Evolutionary conservation across 2,329 filamentous ascomycete genomes (phyloP), one percentile per base, ranked within the genome.

Genomic region (Colletotrichum cuscutae): DNA sequence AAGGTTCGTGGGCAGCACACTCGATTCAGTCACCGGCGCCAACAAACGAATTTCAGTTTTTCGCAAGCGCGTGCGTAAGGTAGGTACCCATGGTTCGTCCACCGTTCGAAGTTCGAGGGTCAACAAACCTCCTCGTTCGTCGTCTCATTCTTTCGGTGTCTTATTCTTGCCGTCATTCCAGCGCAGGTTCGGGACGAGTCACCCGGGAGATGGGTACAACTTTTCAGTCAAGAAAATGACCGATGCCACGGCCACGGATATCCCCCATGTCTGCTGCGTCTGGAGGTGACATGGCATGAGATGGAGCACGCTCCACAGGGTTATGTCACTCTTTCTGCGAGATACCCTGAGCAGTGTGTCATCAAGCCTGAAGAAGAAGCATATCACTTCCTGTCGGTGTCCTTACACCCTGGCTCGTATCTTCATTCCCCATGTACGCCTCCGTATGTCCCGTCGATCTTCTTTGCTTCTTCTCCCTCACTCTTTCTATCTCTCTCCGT

Each of bases 281-380:
- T 32, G 57, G 24, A 46, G 37, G 28, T 60, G 49, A 22, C 37
- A 24, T 69, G 24, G 1, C 22, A 37, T 26, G 62, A 26, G 52
- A 65, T 65, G n/a, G 60, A 53, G 28, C 46, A 63, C 46, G 32
- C 68, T 57, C 63, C 68, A 71, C 52, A 63, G 28, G 32, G 57
- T 72, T 68, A 64, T 68, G 58, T 72, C 69, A 72, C 65, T 63
- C 13, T 49, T 19, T 19, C 69, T 72, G 69, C 53, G n/a, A 72
- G 30, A 63, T 37, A 24, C n/a, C n/a, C 35, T 63, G 65, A 42
- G 13, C 15, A 12, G n/a, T 57, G 42, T 71, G 63, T 67, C 56
- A 67, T 72, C 9, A 12, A 52, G 30, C 35, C 53, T 62, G 59
- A 37, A 8, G 32, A 13, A 9, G 5, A 37, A 46, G 60, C 54